Base-by-base conservation (phyloP, 2,329 filamentous ascomycete genomes). In the Aspergillus uvarum region DNA sequence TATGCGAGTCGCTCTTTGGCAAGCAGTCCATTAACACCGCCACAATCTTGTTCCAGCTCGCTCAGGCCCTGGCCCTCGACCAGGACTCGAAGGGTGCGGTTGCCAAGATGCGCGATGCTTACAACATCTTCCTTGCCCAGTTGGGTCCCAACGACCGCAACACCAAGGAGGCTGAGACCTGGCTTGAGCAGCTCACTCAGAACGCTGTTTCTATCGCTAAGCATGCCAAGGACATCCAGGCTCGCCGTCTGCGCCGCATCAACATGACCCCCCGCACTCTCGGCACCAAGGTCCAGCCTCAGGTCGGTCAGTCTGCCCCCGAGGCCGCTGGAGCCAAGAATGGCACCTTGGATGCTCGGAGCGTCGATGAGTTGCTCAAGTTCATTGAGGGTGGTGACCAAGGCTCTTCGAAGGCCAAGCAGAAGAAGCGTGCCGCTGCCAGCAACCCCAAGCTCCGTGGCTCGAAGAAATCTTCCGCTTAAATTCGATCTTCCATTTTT, bases 101-200 rank as follows among this genome's bases (percentile, higher is more conserved):
- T 59, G 87, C 86, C 73, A 89, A 90, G 74, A 99, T 99, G 95
- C 90, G 92, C 62, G 93, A 97, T 76, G 95, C 92, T 50, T 97
- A 93, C 82, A 96, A 90, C 78, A 96, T 97, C 74, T 99, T 99
- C 87, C 86, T 93, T 64, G 81, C 83, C 59, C 87, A 95, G 71
- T 88, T 99, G 5, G 95, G 95, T 29, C 82, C 92, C 1, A 88
- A 96, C 44, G 93, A 98, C 77, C 92, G 93, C 77, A 98, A 99
- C 81, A 99, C 95, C 64, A 97, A 96, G 81, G 95, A 99, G 76
- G 94, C 95, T 2, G 93, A 96, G 80, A 91, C 86, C 72, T 99
- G 95, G 95, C 86, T 98, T 24, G 92, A 96, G 77, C 93, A 96
- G 77, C 85, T 99, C 60, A 98, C 94, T 0, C 91, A 96, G 77